phyloP scores from a whole-genome alignment of 169 alveolate genomes.

The Babesia ovata region DNA sequence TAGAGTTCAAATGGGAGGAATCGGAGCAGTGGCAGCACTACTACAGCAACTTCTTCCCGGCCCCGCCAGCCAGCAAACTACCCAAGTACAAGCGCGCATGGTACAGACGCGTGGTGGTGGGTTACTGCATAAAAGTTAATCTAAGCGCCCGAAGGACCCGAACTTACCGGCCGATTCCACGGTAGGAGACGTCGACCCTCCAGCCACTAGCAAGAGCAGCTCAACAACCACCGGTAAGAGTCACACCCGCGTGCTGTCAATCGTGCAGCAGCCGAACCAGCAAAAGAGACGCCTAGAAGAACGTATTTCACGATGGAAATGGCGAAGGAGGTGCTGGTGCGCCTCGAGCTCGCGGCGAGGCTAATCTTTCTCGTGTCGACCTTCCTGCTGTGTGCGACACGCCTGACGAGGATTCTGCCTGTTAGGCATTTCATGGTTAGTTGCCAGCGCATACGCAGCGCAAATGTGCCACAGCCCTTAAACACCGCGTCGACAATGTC shows the following conservation, averaged over 20 bases:
- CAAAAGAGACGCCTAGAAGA: neutral
- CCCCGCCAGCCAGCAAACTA: conserved; percentile 55
- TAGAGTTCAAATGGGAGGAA: conserved; percentile 61
- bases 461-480: conserved; percentile 9
- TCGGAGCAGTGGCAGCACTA: conserved; percentile 55
- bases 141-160: neutral
- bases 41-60: conserved; percentile 55
- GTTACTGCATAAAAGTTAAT: neutral
- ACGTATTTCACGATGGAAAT: neutral
- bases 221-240: neutral
- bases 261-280: neutral
- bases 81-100: conserved; percentile 66
- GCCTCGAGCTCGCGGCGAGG: conserved; percentile 30
- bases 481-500: conserved; percentile 9
- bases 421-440: neutral
- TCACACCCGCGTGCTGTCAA: neutral
- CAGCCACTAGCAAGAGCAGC: neutral
- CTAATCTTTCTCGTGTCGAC: conserved; percentile 21
- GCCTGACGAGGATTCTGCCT: conserved; percentile 5
- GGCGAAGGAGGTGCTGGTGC: neutral
- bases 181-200: conserved; percentile 36
- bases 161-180: conserved; percentile 40
- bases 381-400: neutral
- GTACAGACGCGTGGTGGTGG: conserved; percentile 59
- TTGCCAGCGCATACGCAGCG: neutral